Conservation (phyloP, 1,284 basidiomycete species). For the Mrakiaceae sp. region DNA sequence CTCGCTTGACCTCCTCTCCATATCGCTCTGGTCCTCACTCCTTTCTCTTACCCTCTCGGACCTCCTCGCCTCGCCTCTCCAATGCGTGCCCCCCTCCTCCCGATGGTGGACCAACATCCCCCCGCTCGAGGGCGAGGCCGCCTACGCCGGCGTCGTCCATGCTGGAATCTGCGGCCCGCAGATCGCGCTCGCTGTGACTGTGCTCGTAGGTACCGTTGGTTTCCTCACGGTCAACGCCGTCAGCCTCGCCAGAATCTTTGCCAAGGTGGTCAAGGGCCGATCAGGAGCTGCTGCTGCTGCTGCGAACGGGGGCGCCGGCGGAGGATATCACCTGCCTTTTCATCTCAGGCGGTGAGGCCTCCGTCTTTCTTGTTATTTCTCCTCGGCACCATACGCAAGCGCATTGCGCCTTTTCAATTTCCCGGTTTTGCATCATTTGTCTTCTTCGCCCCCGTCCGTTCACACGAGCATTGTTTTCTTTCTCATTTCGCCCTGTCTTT, state of each 20-base stretch:
- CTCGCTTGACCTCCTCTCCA: slow-evolving; percentile 15
- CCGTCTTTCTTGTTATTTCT: too few species aligned
- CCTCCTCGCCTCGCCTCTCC: slow-evolving; percentile 3
- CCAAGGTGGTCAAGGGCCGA: neutral
- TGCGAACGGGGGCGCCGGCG: too few species aligned
- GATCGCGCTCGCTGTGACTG: slow-evolving; percentile 8
- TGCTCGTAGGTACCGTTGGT: slow-evolving; percentile 11
- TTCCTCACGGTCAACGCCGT: slow-evolving; percentile 9
- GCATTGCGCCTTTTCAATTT: too few species aligned
- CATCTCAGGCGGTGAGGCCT: too few species aligned
- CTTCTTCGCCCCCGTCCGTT: too few species aligned
- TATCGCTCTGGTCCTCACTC: slow-evolving; percentile 15
- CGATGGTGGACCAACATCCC: slow-evolving; percentile 12
- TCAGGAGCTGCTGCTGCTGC: too few species aligned
- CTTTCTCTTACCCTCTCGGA: slow-evolving; percentile 13
- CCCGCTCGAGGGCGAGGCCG: neutral
- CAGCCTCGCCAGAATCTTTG: slow-evolving; percentile 3
- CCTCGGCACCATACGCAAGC: too few species aligned
- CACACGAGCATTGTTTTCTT: too few species aligned
- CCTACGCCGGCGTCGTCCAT: neutral
- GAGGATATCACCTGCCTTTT: too few species aligned
- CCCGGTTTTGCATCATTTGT: too few species aligned
- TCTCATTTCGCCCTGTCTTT: too few species aligned
- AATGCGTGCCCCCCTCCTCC: neutral
- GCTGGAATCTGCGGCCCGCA: neutral